A percentile compares a stretch with the other conserved stretches of the same genome.
phyloP scores from a whole-genome alignment of 164 flowering plant genomes.

The Cinnamomum chago region DNA sequence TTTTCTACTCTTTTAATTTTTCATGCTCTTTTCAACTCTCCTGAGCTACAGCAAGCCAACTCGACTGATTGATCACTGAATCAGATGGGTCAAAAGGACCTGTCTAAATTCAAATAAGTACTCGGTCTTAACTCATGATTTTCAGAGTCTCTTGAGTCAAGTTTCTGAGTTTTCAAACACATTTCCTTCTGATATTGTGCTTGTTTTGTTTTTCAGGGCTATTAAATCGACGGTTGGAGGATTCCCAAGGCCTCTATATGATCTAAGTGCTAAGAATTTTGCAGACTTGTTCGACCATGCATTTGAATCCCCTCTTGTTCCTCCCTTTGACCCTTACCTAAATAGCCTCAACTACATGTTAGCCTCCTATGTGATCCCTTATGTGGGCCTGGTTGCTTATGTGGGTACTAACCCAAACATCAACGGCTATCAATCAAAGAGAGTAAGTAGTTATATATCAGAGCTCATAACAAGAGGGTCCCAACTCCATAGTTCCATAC shows the following conservation, averaged over 20 bases:
- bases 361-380: slow-evolving; percentile 54
- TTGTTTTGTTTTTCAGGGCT: slow-evolving; percentile 31
- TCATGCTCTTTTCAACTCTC: slow-evolving; percentile 10
- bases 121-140: too few relatives aligned
- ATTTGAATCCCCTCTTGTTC: slow-evolving; percentile 33
- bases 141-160: too few relatives aligned
- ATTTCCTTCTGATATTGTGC: too few relatives aligned
- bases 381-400: slow-evolving; percentile 62
- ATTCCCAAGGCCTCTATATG: slow-evolving; percentile 49
- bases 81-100: slow-evolving; percentile 19
- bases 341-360: slow-evolving; percentile 46
- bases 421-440: slow-evolving; percentile 13
- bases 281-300: slow-evolving; percentile 36
- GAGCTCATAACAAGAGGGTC: not conserved
- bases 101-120: too few relatives aligned
- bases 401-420: slow-evolving; percentile 55
- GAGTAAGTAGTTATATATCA: slow-evolving; percentile 2
- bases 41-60: slow-evolving; percentile 19
- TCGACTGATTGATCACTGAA: slow-evolving; percentile 4
- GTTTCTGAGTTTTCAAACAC: too few relatives aligned
- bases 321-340: slow-evolving; percentile 64
- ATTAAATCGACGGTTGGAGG: slow-evolving; percentile 35
- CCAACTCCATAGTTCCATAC: too few relatives aligned
- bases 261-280: slow-evolving; percentile 38
- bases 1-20: not conserved